phyloP scores from a whole-genome alignment of 2,329 filamentous ascomycete genomes.

The Macrophomina phaseolina region DNA sequence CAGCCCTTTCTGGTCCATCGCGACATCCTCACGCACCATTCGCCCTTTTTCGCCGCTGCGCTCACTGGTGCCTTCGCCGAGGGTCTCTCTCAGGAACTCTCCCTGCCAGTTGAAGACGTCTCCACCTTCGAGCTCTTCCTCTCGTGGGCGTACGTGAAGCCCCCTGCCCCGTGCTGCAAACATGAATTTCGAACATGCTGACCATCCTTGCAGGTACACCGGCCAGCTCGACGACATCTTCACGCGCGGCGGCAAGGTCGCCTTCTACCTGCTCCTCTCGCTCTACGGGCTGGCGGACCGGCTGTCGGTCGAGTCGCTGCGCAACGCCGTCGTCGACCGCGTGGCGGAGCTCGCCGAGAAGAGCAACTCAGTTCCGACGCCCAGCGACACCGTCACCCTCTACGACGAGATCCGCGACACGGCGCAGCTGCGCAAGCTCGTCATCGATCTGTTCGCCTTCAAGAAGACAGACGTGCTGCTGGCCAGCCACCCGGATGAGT shows the following conservation, averaged over 20 bases:
- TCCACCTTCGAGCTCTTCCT: slow-evolving; percentile 57
- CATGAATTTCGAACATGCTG: not conserved
- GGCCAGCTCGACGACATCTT: slow-evolving; percentile 44
- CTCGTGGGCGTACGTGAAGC: slow-evolving; percentile 51
- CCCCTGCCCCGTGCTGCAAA: not conserved
- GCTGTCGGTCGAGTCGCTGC: slow-evolving; percentile 52
- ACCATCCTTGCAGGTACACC: slow-evolving; percentile 39
- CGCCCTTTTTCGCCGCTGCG: slow-evolving; percentile 58
- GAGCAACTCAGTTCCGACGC: slow-evolving; percentile 58
- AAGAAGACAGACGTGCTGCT: slow-evolving; percentile 59
- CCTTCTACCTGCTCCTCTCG: slow-evolving; percentile 57
- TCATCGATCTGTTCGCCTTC: slow-evolving; percentile 58
- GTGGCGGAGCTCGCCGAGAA: slow-evolving; percentile 53
- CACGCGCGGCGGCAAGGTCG: slow-evolving; percentile 54
- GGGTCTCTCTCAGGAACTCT: slow-evolving; percentile 48
- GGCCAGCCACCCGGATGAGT: slow-evolving; percentile 52
- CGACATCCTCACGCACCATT: slow-evolving; percentile 53
- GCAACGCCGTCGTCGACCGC: slow-evolving; percentile 52
- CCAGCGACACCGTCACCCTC: slow-evolving; percentile 54
- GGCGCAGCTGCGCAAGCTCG: slow-evolving; percentile 47
- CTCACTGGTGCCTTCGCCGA: slow-evolving; percentile 56
- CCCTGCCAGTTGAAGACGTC: slow-evolving; percentile 51
- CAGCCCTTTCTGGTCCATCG: slow-evolving; percentile 55
- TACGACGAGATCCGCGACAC: slow-evolving; percentile 51
- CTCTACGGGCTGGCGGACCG: slow-evolving; percentile 55